phyloP scores from a whole-genome alignment of 352 stramenopile genomes.

The Phytophthora megakarya region DNA sequence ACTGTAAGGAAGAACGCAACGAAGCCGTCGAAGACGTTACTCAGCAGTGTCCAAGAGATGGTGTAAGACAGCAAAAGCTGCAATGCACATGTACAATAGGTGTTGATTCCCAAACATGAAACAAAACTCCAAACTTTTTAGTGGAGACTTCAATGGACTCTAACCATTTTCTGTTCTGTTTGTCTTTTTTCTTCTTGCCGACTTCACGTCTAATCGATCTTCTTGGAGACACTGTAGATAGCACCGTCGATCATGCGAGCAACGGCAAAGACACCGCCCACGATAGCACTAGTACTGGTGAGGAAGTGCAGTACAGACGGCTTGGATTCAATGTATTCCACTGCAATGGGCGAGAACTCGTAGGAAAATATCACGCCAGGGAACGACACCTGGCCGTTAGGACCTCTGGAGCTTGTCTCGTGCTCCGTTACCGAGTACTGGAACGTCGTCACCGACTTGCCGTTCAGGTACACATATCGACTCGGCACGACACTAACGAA shows the following conservation, averaged over 20 bases:
- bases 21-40: background rate
- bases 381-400: constrained; percentile 69
- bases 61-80: constrained; percentile 28
- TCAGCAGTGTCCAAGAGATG: constrained; percentile 27
- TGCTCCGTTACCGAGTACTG: constrained; percentile 91
- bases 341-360: constrained; percentile 89
- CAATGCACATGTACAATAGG: constrained; percentile 36
- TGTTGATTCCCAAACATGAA: constrained; percentile 23
- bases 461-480: constrained; percentile 85
- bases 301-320: constrained; percentile 86
- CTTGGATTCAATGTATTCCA: constrained; percentile 89
- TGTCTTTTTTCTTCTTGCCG: background rate
- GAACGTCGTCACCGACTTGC: constrained; percentile 69
- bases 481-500: constrained; percentile 86
- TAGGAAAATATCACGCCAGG: constrained; percentile 89
- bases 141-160: constrained; percentile 18
- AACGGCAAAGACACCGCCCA: constrained; percentile 87
- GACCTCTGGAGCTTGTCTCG: constrained; percentile 47
- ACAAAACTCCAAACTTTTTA: constrained; percentile 29
- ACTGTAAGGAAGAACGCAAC: constrained; percentile 33
- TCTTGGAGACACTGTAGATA: constrained; percentile 91
- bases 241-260: constrained; percentile 85
- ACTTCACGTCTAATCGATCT: constrained; percentile 69
- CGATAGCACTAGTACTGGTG: constrained; percentile 87
- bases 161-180: constrained; percentile 12